Base-by-base conservation (phyloP, 2,329 filamentous ascomycete genomes). In the Curvularia hawaiiensis region DNA sequence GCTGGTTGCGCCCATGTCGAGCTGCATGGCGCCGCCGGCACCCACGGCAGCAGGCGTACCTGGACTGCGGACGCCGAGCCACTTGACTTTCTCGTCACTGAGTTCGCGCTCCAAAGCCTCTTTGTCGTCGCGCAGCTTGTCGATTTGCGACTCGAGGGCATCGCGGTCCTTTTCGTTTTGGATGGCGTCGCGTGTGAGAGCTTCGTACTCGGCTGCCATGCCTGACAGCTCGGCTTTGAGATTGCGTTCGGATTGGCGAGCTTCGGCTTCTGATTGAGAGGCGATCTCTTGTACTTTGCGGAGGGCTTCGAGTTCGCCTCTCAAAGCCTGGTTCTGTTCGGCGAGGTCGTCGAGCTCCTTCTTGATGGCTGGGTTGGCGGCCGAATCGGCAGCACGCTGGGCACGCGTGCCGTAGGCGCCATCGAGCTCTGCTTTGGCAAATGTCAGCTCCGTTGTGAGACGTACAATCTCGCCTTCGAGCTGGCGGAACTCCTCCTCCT, bases 401-500 rank as follows among this genome's bases (percentile, higher is more conserved):
- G 86, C 84, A 50, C 88, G 82, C n/a, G 83, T 85, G 40, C 95
- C 95, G 72, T 98, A 97, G 72, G 96, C 96, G 61, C 92, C 92
- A 68, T 97, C 95, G 26, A 98, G 90, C 75, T 98, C 94, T 52
- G 93, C 91, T 70, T 88, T 86, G 26, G 90, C 92, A 65, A 98
- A 89, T n/a, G 94, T 96, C 41, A 98, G 84, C 79, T 98, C 88
- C 2, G 88, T 90, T 35, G 87, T 87, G 6, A 89, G 79, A 51
- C 85, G 82, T 3, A 89, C 86, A 50, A 90, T 81, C 67, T 90
- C 85, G 54, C 83, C 80, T 70, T 89, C 87, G 38, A 89, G 65
- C 41, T 67, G 67, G 31, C 71, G 69, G 46, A 76, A 67, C 30
- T 76, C 74, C 46, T 76, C 66, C 51, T 75, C 73, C 41, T 76